phyloP scores from a whole-genome alignment of 257 asterid genomes.

The Primulina tabacum region DNA sequence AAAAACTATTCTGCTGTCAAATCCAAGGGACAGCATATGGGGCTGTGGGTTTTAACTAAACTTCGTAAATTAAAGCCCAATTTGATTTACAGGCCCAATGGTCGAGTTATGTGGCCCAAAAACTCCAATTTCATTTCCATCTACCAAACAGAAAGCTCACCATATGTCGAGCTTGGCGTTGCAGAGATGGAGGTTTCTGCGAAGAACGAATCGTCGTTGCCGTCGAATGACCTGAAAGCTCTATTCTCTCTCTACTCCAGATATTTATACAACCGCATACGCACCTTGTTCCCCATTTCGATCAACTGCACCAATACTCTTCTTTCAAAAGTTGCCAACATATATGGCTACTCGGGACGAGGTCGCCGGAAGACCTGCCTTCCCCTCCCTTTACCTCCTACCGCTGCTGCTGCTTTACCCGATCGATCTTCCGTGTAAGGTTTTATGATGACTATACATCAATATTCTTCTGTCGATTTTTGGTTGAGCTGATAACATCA shows the following conservation, averaged over 20 bases:
- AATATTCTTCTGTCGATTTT: background rate
- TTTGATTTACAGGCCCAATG: background rate
- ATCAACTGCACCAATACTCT: constrained; percentile 27
- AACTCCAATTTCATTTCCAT: background rate
- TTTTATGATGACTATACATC: background rate
- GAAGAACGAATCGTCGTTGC: constrained; percentile 30
- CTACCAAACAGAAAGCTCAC: background rate
- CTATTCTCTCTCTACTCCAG: constrained; percentile 52
- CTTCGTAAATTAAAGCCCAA: background rate
- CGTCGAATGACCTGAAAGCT: constrained; percentile 28
- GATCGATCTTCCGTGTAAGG: constrained; percentile 55
- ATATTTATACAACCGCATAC: constrained; percentile 46
- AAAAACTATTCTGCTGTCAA: too few relatives aligned
- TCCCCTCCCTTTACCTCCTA: constrained; percentile 76
- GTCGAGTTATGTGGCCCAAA: background rate
- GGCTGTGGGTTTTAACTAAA: too few relatives aligned
- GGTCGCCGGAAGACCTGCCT: constrained; percentile 69
- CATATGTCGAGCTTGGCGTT: background rate
- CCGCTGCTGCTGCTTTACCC: constrained; percentile 38
- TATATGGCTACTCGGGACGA: constrained; percentile 35
- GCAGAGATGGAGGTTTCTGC: constrained; percentile 42
- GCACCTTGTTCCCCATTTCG: constrained; percentile 40
- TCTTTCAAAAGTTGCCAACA: constrained; percentile 34
- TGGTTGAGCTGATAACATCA: background rate
- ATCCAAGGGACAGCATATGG: too few relatives aligned